Evolutionary conservation across 257 asterid genomes (phyloP), one percentile per base, ranked within the genome.

Genomic region (Perilla frutescens): DNA sequence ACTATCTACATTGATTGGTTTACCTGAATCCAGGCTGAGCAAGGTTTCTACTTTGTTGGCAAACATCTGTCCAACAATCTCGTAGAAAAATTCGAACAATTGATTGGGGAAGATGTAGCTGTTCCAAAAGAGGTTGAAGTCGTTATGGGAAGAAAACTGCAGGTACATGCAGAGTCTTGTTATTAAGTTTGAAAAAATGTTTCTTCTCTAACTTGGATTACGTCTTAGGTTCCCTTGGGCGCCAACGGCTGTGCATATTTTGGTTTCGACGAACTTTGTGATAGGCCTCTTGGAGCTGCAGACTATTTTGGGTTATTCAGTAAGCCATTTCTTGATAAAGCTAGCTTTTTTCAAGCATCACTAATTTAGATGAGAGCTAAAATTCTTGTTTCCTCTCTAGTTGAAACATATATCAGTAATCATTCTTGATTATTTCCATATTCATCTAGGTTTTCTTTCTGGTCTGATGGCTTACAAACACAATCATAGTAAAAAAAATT

Each of bases 281-380:
- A 93, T 73, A 80, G 88, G 62, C 98, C 98, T 78, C 96, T 93
- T 65, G 98, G 98, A 5, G 98, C 98, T n/a, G 98, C 98, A 26
- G 98, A 93, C 72, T 93, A 93, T 78, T 84, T 91, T 65, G 98
- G 96, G 68, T 80, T 93, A 73, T 93, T 84, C 72, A 86, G 98
- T 93, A 79, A 85, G 94, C 14, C 69, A 39, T 72, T 50, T 58
- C 37, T 34, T 34, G 37, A 34, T 34, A 34, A 34, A 2, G 37
- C 37, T 34, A 2, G 37, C 37, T 34, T 34, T 34, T 34, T 34
- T 4, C 37, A 34, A 34, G 37, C 4, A 34, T 34, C 37, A 34
- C 37, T 34, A 34, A 34, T 34, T 2, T 34, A 34, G 4, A 4
- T 34, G 37, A 34, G 37, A 34, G 37, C 37, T 34, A 34, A 34